These are phyloP conservation scores for Clonostachys rosea DNA, from an alignment of 2,329 filamentous ascomycete species.

Conservation along the genomic window DNA sequence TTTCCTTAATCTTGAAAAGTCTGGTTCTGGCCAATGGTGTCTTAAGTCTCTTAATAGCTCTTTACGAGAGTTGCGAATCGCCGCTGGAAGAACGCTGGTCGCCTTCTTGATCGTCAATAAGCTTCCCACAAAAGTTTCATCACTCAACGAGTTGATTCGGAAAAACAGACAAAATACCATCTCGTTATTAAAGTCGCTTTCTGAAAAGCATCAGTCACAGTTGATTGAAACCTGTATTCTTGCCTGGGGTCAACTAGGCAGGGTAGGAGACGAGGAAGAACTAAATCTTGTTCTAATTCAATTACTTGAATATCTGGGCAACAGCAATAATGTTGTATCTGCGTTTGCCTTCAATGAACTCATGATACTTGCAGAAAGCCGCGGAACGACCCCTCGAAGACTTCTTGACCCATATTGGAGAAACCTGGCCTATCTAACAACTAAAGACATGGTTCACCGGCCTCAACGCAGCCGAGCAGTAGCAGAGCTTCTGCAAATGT, in stretches of 20 bases:
- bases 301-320: slow-evolving; percentile 82
- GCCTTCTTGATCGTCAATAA: slow-evolving; percentile 48
- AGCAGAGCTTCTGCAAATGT: slow-evolving; percentile 75
- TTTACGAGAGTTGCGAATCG: slow-evolving; percentile 76
- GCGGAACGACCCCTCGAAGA: slow-evolving; percentile 56
- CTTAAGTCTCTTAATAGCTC: slow-evolving; percentile 79
- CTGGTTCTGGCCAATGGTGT: slow-evolving; percentile 73
- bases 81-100: slow-evolving; percentile 65
- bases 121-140: background rate
- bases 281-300: slow-evolving; percentile 81
- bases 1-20: slow-evolving; percentile 63
- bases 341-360: slow-evolving; percentile 82
- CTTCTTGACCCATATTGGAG: slow-evolving; percentile 88
- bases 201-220: slow-evolving; percentile 61
- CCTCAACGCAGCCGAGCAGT: slow-evolving; percentile 81
- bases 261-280: slow-evolving; percentile 72
- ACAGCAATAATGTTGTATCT: slow-evolving; percentile 73
- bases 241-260: slow-evolving; percentile 81
- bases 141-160: slow-evolving; percentile 15
- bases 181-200: slow-evolving; percentile 66
- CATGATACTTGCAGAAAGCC: slow-evolving; percentile 63
- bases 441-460: slow-evolving; percentile 73
- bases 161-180: slow-evolving; percentile 62
- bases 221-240: slow-evolving; percentile 81
- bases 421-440: slow-evolving; percentile 74